Evolutionary conservation across 768 basidiomycete species (phyloP), one percentile per base, ranked within the genome.

Genomic region (Tubosaeta sp.): DNA sequence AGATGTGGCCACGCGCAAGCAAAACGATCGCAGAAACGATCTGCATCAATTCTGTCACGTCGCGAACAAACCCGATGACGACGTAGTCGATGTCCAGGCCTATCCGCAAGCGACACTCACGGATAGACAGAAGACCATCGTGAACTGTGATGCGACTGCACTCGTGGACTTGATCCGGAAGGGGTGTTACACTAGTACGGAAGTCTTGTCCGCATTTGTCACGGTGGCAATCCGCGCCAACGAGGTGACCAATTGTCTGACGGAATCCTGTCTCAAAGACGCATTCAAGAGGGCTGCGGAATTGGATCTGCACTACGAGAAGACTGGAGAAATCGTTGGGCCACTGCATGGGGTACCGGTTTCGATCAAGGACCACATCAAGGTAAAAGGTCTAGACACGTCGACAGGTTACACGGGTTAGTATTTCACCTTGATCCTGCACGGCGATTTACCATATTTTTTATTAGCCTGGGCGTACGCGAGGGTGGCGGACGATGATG

Each of bases 231-330:
- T 65, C 46, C 59, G 58, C 6, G 57, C 67, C n/a, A 69, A 68
- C 44, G 57, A 69, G 30, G 51, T 61, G 48, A 76, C 76, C 6
- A 79, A 79, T 54, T 82, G 81, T 58, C 63, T 82, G 19, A 78
- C 80, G 14, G 81, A 84, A 52, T 76, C 83, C 44, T 82, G 81
- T 53, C 70, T 82, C 53, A 74, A 78, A 19, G 71, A 76, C n/a
- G 78, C 73, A 4, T 63, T 80, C 38, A 54, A 62, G 46, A 69
- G 73, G 36, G 83, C 83, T 4, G 65, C 58, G 44, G 68, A 80
- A 54, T 68, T 84, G 19, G 82, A 84, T 57, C 71, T 66, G 21
- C 60, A 78, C 59, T 61, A 78, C 29, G 48, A 59, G 14, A 54
- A 66, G 48, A 82, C 77, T 0, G 80, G 81, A 16, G 67, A 72